A percentile compares a stretch with the other conserved stretches of the same genome.
These are phyloP conservation scores for Castanea crenata DNA, from an alignment of 306 rosid genomes.

Conservation along the genomic window DNA sequence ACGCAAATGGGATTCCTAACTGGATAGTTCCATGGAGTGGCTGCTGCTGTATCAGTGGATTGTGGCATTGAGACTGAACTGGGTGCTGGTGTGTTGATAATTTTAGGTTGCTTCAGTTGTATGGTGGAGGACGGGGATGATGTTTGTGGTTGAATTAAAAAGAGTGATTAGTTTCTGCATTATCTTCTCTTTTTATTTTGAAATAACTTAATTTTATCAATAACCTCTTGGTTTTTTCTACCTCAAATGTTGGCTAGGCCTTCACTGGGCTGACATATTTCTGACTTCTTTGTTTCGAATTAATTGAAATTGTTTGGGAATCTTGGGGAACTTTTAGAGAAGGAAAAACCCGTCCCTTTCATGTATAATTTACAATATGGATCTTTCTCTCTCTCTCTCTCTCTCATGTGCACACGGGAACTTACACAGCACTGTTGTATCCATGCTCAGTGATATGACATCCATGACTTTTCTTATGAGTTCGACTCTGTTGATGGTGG, in stretches of 20 bases:
- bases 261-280: not conserved
- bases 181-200: not conserved
- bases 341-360: not conserved
- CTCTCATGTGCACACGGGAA: not conserved
- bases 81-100: not conserved
- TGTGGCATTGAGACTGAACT: not conserved
- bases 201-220: not conserved
- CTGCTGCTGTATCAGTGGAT: not conserved
- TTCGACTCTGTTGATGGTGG: constrained; percentile 13
- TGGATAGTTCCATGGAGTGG: not conserved
- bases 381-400: not conserved
- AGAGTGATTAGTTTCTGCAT: not conserved
- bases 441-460: not conserved
- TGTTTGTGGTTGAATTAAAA: not conserved
- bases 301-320: not conserved
- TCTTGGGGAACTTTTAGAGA: not conserved
- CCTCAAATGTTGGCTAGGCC: not conserved
- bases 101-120: not conserved
- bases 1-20: not conserved
- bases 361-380: not conserved
- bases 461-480: not conserved
- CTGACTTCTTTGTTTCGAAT: not conserved
- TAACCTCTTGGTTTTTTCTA: not conserved
- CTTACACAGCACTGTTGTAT: not conserved
- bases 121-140: not conserved